A percentile compares a stretch with the other conserved stretches of the same genome.
Evolutionary conservation across 352 stramenopile genomes (phyloP).

Genomic region (Hyaloperonospora brassicae): DNA sequence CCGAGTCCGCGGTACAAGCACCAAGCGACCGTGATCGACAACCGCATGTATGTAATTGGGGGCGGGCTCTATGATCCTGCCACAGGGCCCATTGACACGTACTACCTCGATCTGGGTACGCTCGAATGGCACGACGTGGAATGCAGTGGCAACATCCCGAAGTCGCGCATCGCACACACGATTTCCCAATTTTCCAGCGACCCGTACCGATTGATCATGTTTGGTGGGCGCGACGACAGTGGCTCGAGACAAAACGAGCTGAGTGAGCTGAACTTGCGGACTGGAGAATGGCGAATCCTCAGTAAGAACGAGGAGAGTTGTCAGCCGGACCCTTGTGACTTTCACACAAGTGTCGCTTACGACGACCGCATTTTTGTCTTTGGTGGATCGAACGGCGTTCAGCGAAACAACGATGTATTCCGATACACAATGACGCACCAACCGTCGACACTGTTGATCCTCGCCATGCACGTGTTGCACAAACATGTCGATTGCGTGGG

Average conservation of each 20-base stretch:
- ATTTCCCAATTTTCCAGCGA: slow-evolving; percentile 49
- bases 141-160: slow-evolving; percentile 50
- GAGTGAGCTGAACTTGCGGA: slow-evolving; percentile 54
- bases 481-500: slow-evolving; percentile 33
- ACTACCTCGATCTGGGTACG: slow-evolving; percentile 68
- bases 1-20: slow-evolving; percentile 81
- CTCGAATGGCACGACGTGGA: slow-evolving; percentile 57
- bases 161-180: slow-evolving; percentile 74
- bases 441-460: slow-evolving; percentile 52
- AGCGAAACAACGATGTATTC: slow-evolving; percentile 78
- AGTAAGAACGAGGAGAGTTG: slow-evolving; percentile 49
- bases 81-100: slow-evolving; percentile 71
- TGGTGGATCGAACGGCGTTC: slow-evolving; percentile 72
- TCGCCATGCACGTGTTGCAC: slow-evolving; percentile 62
- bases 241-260: slow-evolving; percentile 61
- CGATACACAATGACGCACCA: slow-evolving; percentile 55
- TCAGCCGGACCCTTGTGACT: slow-evolving; percentile 72
- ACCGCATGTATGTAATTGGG: slow-evolving; percentile 74
- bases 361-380: slow-evolving; percentile 77
- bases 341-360: slow-evolving; percentile 71
- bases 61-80: slow-evolving; percentile 75
- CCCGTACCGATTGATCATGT: slow-evolving; percentile 59
- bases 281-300: slow-evolving; percentile 55
- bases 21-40: slow-evolving; percentile 56
- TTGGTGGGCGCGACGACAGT: slow-evolving; percentile 68